Base-by-base conservation (phyloP, 1,284 basidiomycete species). In the Austropuccinia psidii region DNA sequence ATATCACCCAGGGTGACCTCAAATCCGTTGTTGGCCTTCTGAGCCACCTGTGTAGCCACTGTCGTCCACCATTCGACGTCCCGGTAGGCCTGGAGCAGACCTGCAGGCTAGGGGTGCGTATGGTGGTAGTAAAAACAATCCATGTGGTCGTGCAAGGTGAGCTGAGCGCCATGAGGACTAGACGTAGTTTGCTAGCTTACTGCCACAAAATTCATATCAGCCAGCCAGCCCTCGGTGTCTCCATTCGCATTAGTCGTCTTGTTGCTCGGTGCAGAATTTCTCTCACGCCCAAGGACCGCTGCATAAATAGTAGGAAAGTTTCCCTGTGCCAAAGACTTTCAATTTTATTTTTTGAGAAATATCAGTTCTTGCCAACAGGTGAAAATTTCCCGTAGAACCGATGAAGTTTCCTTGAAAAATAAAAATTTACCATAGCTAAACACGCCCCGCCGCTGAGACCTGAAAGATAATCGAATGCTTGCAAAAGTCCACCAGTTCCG, bases 401-500 rank as follows among this genome's bases (percentile, higher is more conserved):
- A 29, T 55, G 50, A 31, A 29, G 31, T 4, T 19, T 11, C n/a
- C n/a, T n/a, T n/a, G n/a, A n/a, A n/a, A n/a, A n/a, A n/a, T n/a
- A n/a, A n/a, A n/a, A n/a, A n/a, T n/a, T 33, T 37, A 50, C 62
- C 62, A 65, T 67, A 21, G 33, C 39, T 8, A 67, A 49, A 21
- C 65, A 67, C 27, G 50, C 49, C 37, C 49, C 65, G 15, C 65
- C 65, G 47, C 65, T 67, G 6, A 67, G 37, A 39, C 65, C 65
- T 2, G 65, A 39, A 3, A 55, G 31, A 37, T 67, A 67, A 55
- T 67, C 65, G 21, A 65, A 45, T 49, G 29, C 62, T 37, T 65
- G 62, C 21, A 65, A 47, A 21, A 65, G 49, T 2, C 62, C 62
- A 9, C 62, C 88, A 0, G 87, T 88, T 9, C 87, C 87, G 4